A percentile compares a stretch with the other conserved stretches of the same genome.
Conservation (phyloP, 1,284 basidiomycete genomes). For the Microbotryum saponariae region DNA sequence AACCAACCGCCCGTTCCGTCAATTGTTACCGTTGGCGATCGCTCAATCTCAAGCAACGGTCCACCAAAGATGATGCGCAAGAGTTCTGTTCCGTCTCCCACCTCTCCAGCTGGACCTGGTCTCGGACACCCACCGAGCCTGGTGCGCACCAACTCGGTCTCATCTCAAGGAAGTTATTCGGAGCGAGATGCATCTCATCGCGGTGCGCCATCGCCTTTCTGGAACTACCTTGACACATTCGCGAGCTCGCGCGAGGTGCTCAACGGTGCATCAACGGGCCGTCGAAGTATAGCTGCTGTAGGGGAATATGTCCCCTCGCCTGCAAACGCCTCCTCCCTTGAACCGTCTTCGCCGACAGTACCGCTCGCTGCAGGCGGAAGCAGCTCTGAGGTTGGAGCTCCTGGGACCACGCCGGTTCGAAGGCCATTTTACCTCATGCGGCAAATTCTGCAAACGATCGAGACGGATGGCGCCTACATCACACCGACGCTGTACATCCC, state of each 20-base stretch:
- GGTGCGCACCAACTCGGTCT: slow-evolving; percentile 16
- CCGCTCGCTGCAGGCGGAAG: too few relatives aligned
- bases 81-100: slow-evolving; percentile 17
- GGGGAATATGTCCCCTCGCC: too few relatives aligned
- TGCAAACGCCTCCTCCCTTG: too few relatives aligned
- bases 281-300: too few relatives aligned
- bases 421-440: slow-evolving; percentile 87
- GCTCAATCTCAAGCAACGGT: not conserved
- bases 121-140: slow-evolving; percentile 2
- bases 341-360: too few relatives aligned
- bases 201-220: not conserved
- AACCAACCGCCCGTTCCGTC: slow-evolving; percentile 6
- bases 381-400: too few relatives aligned
- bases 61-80: slow-evolving; percentile 6
- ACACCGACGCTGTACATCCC: slow-evolving; percentile 81
- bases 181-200: slow-evolving; percentile 1
- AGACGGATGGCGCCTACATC: slow-evolving; percentile 71
- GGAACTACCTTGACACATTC: not conserved
- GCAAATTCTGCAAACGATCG: slow-evolving; percentile 60
- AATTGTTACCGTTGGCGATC: not conserved
- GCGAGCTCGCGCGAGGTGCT: not conserved
- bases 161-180: slow-evolving; percentile 6
- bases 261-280: not conserved
- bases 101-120: not conserved
- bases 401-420: slow-evolving; percentile 40